Evolutionary conservation across 331 rosid species (phyloP), one percentile per base, ranked within the genome.

Genomic region (Saraca asoca): DNA sequence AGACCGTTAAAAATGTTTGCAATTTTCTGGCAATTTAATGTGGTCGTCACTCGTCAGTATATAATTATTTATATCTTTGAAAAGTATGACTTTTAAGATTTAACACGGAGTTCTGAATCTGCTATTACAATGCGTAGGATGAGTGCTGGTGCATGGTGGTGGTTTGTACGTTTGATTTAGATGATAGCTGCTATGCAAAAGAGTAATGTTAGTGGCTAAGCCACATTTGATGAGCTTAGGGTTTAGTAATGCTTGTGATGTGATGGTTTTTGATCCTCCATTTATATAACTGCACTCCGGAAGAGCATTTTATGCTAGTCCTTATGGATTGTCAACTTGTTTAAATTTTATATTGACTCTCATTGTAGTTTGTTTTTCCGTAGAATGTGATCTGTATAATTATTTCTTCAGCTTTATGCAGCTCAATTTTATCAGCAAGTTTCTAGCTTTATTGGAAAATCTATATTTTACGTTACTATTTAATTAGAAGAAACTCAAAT

Each of bases 151-250:
- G n/a, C n/a, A n/a, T n/a, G n/a, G n/a, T 44, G 14, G 35, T 55
- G 62, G 6, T 72, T 42, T 37, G 13, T 17, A 53, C 19, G 58
- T 72, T 63, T 54, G 14, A 45, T 34, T 63, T 42, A 9, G 13
- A 8, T 19, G 51, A 39, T 50, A 51, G 37, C 31, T 69, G 35
- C 41, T 45, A 5, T 42, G 38, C 52, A 60, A 67, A 51, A 19
- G 39, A 19, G 18, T 45, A 4, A 44, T 51, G 48, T 9, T 41
- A 60, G 37, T 48, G 15, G 12, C 52, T 51, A 31, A 62, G 41
- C 42, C 43, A 19, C 37, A 35, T 18, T 72, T 10, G 33, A 62
- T 38, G 42, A 51, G 14, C 15, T 7, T 6, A 5, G 38, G 29
- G 31, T 39, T 41, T 2, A 19, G 34, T 39, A 17, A 39, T 51